Evolutionary conservation across 345 rosid genomes (phyloP).

Genomic region (Hypericum perforatum): DNA sequence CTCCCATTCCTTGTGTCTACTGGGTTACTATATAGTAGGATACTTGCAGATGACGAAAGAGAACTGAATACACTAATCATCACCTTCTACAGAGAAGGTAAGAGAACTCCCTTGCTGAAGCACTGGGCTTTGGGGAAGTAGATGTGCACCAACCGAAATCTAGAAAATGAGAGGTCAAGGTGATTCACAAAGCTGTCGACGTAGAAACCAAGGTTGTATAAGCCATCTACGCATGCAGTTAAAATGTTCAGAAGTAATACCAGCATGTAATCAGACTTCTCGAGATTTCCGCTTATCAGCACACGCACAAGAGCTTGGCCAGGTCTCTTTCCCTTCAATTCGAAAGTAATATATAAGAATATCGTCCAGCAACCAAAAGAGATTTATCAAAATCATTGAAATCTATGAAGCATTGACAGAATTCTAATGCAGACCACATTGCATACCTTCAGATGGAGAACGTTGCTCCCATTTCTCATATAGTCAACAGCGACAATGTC

Average conservation of each 20-base stretch:
- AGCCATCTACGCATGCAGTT: background rate
- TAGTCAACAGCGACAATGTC: constrained; percentile 47
- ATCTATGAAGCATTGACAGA: background rate
- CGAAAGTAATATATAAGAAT: constrained; percentile 16
- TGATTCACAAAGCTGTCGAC: background rate
- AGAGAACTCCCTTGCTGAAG: constrained; percentile 44
- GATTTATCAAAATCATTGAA: constrained; percentile 1
- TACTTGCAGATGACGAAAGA: background rate
- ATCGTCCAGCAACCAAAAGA: constrained; percentile 9
- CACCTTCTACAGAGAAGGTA: constrained; percentile 58
- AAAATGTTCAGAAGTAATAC: constrained; percentile 24
- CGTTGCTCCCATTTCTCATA: constrained; percentile 26
- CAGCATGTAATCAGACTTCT: constrained; percentile 68
- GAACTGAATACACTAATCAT: constrained; percentile 5
- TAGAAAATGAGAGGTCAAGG: constrained; percentile 21
- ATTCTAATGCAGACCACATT: background rate
- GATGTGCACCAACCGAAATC: constrained; percentile 80
- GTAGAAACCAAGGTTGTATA: background rate
- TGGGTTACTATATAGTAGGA: no score
- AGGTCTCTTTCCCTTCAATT: constrained; percentile 48
- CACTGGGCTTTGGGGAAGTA: constrained; percentile 64
- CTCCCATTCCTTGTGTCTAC: background rate
- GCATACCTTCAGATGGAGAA: constrained; percentile 61
- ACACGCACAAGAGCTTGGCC: constrained; percentile 77
- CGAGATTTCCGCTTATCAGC: constrained; percentile 33